These are phyloP conservation scores for Populus hybrid DNA, from an alignment of 441 rosid species.

Conservation along the genomic window DNA sequence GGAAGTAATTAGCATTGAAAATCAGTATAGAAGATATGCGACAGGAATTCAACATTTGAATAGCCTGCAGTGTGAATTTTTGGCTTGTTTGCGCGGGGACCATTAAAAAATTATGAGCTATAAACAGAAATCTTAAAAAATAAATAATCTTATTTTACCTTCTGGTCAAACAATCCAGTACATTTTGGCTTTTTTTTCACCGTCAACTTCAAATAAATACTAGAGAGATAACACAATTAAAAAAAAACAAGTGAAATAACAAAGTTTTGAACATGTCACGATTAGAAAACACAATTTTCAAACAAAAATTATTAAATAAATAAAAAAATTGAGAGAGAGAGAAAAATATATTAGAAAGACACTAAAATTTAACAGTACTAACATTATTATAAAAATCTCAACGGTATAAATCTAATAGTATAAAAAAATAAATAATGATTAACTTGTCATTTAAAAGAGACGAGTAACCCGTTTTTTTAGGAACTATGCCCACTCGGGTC, in stretches of 20 bases:
- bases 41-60: neutral
- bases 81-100: neutral
- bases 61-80: neutral
- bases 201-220: too few relatives aligned
- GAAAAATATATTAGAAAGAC: fast-evolving
- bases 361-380: fast-evolving
- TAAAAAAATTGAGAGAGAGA: fast-evolving
- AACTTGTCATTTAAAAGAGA: too few relatives aligned
- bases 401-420: too few relatives aligned
- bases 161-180: neutral
- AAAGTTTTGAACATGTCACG: too few relatives aligned
- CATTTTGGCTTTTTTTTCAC: too few relatives aligned
- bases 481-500: fast-evolving
- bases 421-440: too few relatives aligned
- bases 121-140: neutral
- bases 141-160: neutral
- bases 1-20: neutral
- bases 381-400: fast-evolving
- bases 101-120: neutral
- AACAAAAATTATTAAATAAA: too few relatives aligned
- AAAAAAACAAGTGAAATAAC: too few relatives aligned
- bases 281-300: too few relatives aligned
- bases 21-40: neutral
- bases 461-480: too few relatives aligned
- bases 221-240: too few relatives aligned